Base-by-base conservation (phyloP, 2,329 filamentous ascomycete species). In the Tolypocladium ovalisporum region DNA sequence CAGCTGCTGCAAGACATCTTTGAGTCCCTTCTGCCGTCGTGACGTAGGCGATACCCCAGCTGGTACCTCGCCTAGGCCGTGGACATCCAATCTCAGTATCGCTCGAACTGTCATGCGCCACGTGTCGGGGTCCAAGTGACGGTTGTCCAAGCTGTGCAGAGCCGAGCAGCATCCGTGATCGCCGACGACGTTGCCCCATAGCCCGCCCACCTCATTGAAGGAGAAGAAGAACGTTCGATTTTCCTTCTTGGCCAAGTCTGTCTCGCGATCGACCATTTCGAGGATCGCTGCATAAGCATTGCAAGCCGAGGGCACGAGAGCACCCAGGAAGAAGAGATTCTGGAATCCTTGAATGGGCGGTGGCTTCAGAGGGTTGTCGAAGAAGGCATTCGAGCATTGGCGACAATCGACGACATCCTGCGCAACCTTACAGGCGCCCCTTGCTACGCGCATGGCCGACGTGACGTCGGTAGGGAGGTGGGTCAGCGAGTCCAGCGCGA, bases 251-350 rank as follows among this genome's bases (percentile, higher is more conserved):
- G 81, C 82, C 1, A 63, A 66, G 1, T 71, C 69, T 0, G 76
- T 70, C 62, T 83, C 79, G n/a, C 65, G 65, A 60, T 86, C 82
- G 9, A 85, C 73, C 70, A 82, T 75, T 54, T 70, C 68, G 15
- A 86, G 71, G 52, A 86, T 79, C 34, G 68, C 71, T 56, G 74
- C 75, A 71, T 86, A 86, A 9, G 80, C 79, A 65, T 83, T 79
- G 56, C 78, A 81, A 51, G 82, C 76, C 10, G 80, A 79, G 1
- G 82, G 81, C 4, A 86, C 70, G 35, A 86, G 74, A 2, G 81
- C 77, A 8, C 76, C 80, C 4, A 86, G 71, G 55, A 83, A 73
- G 81, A 85, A 84, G 54, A 79, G 73, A 64, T 76, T 84, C 65
- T 85, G 83, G 60, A 82, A 80, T 35, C 73, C 63, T 55, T 80